These are phyloP conservation scores for Bremia lactucae DNA, from an alignment of 352 stramenopile species.

Conservation along the genomic window DNA sequence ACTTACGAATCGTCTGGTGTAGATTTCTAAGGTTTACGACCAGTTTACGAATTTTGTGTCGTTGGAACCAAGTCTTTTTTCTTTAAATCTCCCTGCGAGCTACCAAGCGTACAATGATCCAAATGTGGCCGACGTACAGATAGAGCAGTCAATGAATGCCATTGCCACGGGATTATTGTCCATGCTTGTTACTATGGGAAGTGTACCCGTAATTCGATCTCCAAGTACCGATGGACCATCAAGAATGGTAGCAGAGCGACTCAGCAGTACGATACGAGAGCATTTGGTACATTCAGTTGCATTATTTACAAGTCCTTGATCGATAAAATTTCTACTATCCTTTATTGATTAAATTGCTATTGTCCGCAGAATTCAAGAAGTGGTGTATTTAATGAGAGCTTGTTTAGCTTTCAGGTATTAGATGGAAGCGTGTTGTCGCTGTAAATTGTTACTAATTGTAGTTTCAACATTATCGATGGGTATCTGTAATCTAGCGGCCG, in stretches of 20 bases:
- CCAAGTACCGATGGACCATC: slow-evolving; percentile 87
- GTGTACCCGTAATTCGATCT: slow-evolving; percentile 93
- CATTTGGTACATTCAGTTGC: slow-evolving; percentile 33
- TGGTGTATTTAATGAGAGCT: slow-evolving; percentile 51
- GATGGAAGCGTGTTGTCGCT: not conserved
- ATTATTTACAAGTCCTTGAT: too few species aligned
- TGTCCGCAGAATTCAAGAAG: slow-evolving; percentile 46
- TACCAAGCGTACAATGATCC: slow-evolving; percentile 93
- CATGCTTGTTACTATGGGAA: slow-evolving; percentile 88
- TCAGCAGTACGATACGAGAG: slow-evolving; percentile 75
- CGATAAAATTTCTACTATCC: too few species aligned
- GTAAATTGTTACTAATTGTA: not conserved
- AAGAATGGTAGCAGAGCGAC: slow-evolving; percentile 93
- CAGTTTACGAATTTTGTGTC: slow-evolving; percentile 97
- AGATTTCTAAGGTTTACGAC: slow-evolving; percentile 93
- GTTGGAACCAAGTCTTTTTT: slow-evolving; percentile 92
- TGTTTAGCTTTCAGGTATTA: slow-evolving; percentile 57
- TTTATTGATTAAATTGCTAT: too few species aligned
- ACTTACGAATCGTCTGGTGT: slow-evolving; percentile 3
- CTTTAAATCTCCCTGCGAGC: slow-evolving; percentile 86
- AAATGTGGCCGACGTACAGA: slow-evolving; percentile 57
- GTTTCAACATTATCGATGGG: too few species aligned
- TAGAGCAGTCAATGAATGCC: slow-evolving; percentile 60
- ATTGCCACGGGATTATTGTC: slow-evolving; percentile 87
- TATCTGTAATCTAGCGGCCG: slow-evolving; percentile 60